Percentiles rank a stretch among this genome's conserved stretches.
Evolutionary conservation across 768 basidiomycete species (phyloP).

Genomic region (Xanthoconium stramineum): DNA sequence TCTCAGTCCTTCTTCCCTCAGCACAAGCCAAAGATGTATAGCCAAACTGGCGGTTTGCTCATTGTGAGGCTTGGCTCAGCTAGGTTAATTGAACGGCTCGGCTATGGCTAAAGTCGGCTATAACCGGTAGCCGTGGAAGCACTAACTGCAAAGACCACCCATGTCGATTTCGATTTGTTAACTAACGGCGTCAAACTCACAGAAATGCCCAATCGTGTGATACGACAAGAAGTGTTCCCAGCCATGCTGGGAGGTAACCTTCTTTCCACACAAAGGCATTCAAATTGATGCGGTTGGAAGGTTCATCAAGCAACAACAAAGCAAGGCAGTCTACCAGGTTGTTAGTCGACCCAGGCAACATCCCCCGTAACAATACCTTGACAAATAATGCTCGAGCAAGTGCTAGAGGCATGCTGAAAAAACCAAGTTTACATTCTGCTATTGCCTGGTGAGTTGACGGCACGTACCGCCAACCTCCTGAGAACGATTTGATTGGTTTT

Average conservation of each 20-base stretch:
- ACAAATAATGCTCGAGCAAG: constrained; percentile 95
- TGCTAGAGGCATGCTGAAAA: constrained; percentile 85
- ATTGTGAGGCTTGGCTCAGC: no score
- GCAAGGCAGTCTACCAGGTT: constrained; percentile 53
- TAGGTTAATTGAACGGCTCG: no score
- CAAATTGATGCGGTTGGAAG: constrained; percentile 95
- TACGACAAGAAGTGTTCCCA: constrained; percentile 90
- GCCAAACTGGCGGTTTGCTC: no score
- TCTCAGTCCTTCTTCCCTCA: no score
- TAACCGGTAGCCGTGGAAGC: no score
- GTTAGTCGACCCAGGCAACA: constrained; percentile 1
- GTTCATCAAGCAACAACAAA: constrained; percentile 84
- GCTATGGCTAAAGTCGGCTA: no score
- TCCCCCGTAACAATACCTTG: constrained; percentile 48
- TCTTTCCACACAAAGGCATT: constrained; percentile 98
- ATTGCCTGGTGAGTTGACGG: neutral
- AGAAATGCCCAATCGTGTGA: constrained; percentile 98
- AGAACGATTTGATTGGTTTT: constrained; percentile 80
- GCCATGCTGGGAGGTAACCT: constrained; percentile 95
- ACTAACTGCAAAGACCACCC: no score
- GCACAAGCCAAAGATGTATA: no score
- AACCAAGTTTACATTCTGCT: neutral
- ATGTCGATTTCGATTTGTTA: no score
- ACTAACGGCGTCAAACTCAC: constrained; percentile 42
- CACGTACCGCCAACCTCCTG: constrained; percentile 92